These are phyloP conservation scores for Microbotryum scabiosae DNA, from an alignment of 1,284 basidiomycete genomes.

Conservation along the genomic window DNA sequence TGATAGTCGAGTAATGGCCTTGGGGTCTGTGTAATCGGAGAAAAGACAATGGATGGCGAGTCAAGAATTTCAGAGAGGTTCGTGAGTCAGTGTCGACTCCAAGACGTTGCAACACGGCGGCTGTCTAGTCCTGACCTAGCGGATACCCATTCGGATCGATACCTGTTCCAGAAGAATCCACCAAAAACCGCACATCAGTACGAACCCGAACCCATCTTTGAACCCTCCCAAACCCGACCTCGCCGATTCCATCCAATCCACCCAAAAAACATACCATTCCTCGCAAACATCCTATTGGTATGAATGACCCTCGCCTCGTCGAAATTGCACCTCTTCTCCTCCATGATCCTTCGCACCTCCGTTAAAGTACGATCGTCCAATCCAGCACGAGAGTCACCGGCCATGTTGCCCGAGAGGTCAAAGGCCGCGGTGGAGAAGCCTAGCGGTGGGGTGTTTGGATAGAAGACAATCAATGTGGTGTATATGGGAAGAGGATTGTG, in stretches of 20 bases:
- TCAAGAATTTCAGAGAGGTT: background rate
- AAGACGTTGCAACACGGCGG: background rate
- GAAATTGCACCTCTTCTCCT: slow-evolving; percentile 16
- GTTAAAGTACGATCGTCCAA: slow-evolving; percentile 26
- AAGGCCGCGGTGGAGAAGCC: slow-evolving; percentile 28
- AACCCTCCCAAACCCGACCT: too few relatives aligned
- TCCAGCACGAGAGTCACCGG: slow-evolving; percentile 21
- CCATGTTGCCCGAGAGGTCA: slow-evolving; percentile 21
- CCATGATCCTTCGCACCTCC: slow-evolving; percentile 27
- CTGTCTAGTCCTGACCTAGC: background rate
- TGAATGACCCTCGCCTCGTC: slow-evolving; percentile 26
- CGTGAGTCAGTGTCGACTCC: background rate
- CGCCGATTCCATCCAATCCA: background rate
- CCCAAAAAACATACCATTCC: slow-evolving; percentile 10
- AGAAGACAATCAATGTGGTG: too few relatives aligned
- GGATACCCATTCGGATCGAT: slow-evolving; percentile 23
- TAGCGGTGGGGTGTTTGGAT: background rate
- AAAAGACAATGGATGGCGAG: background rate
- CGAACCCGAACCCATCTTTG: background rate
- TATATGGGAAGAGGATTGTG: too few relatives aligned
- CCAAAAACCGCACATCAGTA: background rate
- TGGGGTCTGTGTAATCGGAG: slow-evolving; percentile 12
- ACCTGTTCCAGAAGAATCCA: background rate
- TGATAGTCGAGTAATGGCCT: slow-evolving; percentile 5
- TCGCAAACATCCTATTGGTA: slow-evolving; percentile 19